Evolutionary conservation across 768 basidiomycete species (phyloP).

Genomic region (Kwoniella dendrophila): DNA sequence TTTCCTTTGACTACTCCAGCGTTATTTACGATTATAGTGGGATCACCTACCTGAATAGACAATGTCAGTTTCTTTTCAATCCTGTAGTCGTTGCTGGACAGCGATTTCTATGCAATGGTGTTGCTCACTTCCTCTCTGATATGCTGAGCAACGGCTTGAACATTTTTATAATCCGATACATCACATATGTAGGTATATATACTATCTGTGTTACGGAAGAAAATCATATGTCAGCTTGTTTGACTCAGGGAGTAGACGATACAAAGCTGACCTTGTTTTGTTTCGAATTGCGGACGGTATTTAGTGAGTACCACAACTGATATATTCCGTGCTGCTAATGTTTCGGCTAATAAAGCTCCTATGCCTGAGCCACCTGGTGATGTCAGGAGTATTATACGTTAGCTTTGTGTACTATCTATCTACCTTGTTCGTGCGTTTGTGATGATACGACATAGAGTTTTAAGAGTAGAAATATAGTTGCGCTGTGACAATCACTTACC

Average conservation of each 20-base stretch:
- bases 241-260: background rate
- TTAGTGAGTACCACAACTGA: conserved; percentile 84
- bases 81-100: no score
- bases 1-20: conserved; percentile 94
- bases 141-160: conserved; percentile 70
- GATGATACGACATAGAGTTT: no score
- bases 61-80: no score
- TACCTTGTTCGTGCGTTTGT: no score
- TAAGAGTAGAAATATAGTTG: no score
- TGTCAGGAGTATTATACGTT: background rate
- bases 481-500: conserved; percentile 66
- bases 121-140: conserved; percentile 73
- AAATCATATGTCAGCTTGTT: conserved; percentile 1
- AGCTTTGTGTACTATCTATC: no score
- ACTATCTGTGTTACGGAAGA: conserved; percentile 66
- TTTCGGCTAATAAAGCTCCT: conserved; percentile 83
- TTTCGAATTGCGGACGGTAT: conserved; percentile 65
- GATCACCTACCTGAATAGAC: conserved; percentile 88
- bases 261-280: conserved; percentile 70
- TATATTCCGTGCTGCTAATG: conserved; percentile 77
- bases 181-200: conserved; percentile 88
- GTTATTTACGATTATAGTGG: conserved; percentile 90
- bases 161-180: conserved; percentile 83
- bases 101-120: no score
- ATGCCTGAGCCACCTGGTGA: conserved; percentile 78